These are phyloP conservation scores for Endotrypanum monterogeii DNA, from an alignment of 208 protist genomes.

Conservation along the genomic window DNA sequence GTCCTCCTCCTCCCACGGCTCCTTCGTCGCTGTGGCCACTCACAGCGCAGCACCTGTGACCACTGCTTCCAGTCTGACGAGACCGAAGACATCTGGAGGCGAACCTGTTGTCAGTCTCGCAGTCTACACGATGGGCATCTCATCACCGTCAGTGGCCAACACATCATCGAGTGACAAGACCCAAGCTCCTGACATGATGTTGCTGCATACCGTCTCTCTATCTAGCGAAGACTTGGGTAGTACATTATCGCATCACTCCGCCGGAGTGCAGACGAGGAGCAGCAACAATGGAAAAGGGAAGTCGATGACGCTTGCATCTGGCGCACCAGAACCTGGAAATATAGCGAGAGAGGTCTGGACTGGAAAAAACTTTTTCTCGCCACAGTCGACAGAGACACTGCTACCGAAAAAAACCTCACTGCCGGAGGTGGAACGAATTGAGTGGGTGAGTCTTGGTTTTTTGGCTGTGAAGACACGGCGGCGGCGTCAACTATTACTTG, in stretches of 20 bases:
- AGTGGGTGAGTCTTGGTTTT: constrained; percentile 17
- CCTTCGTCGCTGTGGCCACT: constrained; percentile 3
- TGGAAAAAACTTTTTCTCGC: background rate
- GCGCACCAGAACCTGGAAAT: background rate
- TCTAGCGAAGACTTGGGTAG: constrained; percentile 1
- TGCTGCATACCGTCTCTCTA: constrained; percentile 16
- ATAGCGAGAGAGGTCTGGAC: background rate
- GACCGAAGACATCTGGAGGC: background rate
- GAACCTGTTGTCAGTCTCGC: background rate
- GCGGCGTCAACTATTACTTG: constrained; percentile 21
- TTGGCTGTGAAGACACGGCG: constrained; percentile 24
- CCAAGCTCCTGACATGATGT: constrained; percentile 31
- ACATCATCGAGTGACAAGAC: background rate
- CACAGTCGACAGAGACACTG: background rate
- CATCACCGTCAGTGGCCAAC: background rate
- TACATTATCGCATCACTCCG: background rate
- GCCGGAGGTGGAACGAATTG: constrained; percentile 5
- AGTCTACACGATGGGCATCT: background rate
- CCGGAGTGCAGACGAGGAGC: background rate
- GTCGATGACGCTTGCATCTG: background rate
- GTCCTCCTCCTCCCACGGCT: background rate
- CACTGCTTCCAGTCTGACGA: background rate
- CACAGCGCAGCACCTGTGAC: background rate
- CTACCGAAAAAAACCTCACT: background rate
- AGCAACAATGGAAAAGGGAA: background rate